phyloP scores from a whole-genome alignment of 148 eudicot species.

The Drosera capensis region DNA sequence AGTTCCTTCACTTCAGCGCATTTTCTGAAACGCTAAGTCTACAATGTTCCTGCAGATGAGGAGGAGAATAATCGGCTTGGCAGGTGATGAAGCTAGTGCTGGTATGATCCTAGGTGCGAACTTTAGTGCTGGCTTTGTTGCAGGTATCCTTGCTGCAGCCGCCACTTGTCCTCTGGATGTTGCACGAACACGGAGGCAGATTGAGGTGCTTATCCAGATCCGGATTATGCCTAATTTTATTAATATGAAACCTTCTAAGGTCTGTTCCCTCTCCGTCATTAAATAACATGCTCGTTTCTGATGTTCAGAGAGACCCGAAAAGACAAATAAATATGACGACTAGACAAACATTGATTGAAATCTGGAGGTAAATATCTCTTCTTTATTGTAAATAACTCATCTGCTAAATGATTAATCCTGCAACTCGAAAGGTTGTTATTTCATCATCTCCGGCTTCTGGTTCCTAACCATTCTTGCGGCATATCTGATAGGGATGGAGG shows the following conservation, averaged over 20 bases:
- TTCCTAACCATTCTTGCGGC: background rate
- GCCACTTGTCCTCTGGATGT: conserved; percentile 90
- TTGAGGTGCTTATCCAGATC: conserved; percentile 42
- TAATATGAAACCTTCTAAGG: background rate
- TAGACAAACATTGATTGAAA: conserved; percentile 56
- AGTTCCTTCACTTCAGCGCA: background rate
- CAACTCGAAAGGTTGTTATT: background rate
- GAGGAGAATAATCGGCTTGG: conserved; percentile 30
- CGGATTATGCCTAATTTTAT: background rate
- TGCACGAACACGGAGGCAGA: conserved; percentile 83
- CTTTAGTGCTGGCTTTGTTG: conserved; percentile 75
- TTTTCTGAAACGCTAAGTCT: background rate
- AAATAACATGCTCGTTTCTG: background rate
- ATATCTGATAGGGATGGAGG: conserved; percentile 64
- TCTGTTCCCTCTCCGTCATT: background rate
- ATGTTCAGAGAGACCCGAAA: conserved; percentile 48
- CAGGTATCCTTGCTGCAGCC: conserved; percentile 78
- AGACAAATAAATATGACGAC: conserved; percentile 74
- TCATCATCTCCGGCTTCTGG: background rate
- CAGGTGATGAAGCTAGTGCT: conserved; percentile 35
- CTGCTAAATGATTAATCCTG: background rate
- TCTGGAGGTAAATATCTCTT: conserved; percentile 52
- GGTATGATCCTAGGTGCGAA: conserved; percentile 57
- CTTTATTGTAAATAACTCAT: background rate
- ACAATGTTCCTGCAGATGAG: conserved; percentile 28